These are phyloP conservation scores for Aureobasidium sp. DNA, from an alignment of 2,329 filamentous ascomycete genomes.

Conservation along the genomic window DNA sequence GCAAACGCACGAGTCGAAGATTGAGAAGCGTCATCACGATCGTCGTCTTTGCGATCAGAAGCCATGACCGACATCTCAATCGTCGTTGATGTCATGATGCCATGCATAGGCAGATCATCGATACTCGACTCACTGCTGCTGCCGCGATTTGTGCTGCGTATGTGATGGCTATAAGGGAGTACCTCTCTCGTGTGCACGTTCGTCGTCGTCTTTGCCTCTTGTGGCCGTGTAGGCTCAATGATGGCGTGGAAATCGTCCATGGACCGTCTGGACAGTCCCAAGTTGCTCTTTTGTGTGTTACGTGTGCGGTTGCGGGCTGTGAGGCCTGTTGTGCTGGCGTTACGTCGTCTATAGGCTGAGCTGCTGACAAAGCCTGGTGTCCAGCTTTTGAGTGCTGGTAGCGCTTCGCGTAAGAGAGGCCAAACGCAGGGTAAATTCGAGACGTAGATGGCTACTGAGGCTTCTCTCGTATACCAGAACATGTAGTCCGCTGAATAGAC, in stretches of 20 bases:
- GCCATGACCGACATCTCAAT: slow-evolving; percentile 15
- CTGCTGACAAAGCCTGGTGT: slow-evolving; percentile 10
- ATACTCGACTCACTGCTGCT: slow-evolving; percentile 5
- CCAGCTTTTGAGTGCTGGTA: slow-evolving; percentile 12
- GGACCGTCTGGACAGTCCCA: not conserved
- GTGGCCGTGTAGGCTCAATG: not conserved
- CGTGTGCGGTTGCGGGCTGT: not conserved
- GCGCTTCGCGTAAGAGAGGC: slow-evolving; percentile 38
- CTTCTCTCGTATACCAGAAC: slow-evolving; percentile 42
- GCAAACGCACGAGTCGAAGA: slow-evolving; percentile 2
- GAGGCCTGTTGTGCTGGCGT: not conserved
- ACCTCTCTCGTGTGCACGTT: not conserved
- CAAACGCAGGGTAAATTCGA: slow-evolving; percentile 47
- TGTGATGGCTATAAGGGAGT: not conserved
- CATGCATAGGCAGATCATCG: slow-evolving; percentile 5
- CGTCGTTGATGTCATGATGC: slow-evolving; percentile 12
- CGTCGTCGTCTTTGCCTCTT: not conserved
- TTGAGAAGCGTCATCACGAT: not conserved
- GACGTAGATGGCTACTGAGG: slow-evolving; percentile 44
- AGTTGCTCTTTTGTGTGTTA: slow-evolving; percentile 1
- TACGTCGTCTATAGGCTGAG: not conserved
- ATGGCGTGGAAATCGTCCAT: slow-evolving; percentile 7
- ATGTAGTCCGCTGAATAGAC: slow-evolving; percentile 30
- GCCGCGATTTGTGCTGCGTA: not conserved
- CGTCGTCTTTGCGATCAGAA: not conserved